A percentile compares a stretch with the other conserved stretches of the same genome.
phyloP scores from a whole-genome alignment of 805 yeast species.

The Cyberlindnera samutprakarnensis region DNA sequence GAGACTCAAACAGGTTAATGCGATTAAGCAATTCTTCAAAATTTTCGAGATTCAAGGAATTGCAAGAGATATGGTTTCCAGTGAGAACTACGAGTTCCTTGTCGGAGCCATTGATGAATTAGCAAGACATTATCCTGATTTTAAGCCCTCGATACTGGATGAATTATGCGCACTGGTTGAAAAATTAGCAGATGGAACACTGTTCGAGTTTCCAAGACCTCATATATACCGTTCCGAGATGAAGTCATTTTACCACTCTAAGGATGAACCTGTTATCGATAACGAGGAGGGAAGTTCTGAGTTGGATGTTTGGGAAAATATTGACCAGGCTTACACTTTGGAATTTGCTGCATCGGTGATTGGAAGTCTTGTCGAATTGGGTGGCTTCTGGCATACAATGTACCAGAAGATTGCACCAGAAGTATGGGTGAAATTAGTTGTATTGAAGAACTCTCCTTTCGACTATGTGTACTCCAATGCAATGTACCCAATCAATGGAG shows the following conservation, averaged over 20 bases:
- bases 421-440: conserved; percentile 41
- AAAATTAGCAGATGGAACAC: conserved; percentile 33
- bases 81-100: conserved; percentile 45
- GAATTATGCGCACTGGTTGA: conserved; percentile 40
- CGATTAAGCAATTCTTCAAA: conserved; percentile 39
- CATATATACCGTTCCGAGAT: conserved; percentile 36
- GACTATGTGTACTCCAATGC: conserved; percentile 53
- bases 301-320: conserved; percentile 46
- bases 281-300: conserved; percentile 33
- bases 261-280: conserved; percentile 33
- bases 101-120: conserved; percentile 74
- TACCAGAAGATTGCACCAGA: conserved; percentile 30
- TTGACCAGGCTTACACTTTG: conserved; percentile 34
- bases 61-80: conserved; percentile 46
- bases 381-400: conserved; percentile 21
- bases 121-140: conserved; percentile 73
- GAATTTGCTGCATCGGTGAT: conserved; percentile 42
- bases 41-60: conserved; percentile 40
- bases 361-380: conserved; percentile 41
- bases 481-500: conserved; percentile 43
- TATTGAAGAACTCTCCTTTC: conserved; percentile 48
- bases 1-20: conserved; percentile 36
- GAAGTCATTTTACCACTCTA: conserved; percentile 34
- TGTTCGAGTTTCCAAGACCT: conserved; percentile 30
- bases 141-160: conserved; percentile 50